Evolutionary conservation across 225 moss, liverwort and hornwort genomes (phyloP).

Genomic region (Lunularia cruciata): DNA sequence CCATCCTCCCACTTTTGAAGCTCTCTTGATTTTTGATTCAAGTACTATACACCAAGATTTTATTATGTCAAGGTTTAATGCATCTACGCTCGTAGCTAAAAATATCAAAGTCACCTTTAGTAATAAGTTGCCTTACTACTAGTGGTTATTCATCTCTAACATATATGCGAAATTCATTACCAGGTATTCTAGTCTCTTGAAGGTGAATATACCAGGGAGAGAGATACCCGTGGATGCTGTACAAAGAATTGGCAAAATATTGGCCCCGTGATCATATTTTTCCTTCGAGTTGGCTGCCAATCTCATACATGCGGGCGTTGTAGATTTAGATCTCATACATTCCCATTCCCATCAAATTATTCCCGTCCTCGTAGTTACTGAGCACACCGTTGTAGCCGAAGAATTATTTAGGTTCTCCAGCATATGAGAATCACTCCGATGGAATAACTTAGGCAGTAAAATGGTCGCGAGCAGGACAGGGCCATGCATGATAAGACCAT

Average conservation of each 20-base stretch:
- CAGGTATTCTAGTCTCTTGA: slow-evolving; percentile 54
- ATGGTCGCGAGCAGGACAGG: slow-evolving; percentile 3
- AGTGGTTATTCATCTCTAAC: not conserved
- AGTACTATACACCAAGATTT: not conserved
- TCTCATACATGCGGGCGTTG: not conserved
- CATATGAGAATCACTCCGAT: slow-evolving; percentile 14
- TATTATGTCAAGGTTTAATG: too few species aligned
- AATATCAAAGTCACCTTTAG: too few species aligned
- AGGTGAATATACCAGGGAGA: slow-evolving; percentile 48
- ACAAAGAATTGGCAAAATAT: slow-evolving; percentile 49
- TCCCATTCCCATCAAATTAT: slow-evolving; percentile 22
- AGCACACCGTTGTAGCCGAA: slow-evolving; percentile 1
- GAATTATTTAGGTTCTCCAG: slow-evolving; percentile 13
- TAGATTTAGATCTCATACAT: slow-evolving; percentile 19
- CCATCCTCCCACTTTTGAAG: not conserved
- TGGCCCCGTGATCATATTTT: slow-evolving; percentile 43
- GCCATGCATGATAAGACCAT: not conserved
- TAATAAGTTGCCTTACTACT: too few species aligned
- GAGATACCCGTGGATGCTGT: slow-evolving; percentile 44
- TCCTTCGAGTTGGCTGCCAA: not conserved
- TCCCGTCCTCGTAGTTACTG: not conserved
- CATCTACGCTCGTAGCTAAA: too few species aligned
- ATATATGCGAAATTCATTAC: not conserved
- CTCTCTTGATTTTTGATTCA: too few species aligned
- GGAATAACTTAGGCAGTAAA: slow-evolving; percentile 5